Base-by-base conservation (phyloP, 2,329 filamentous ascomycete genomes). In the Gaeumannomyces sp. region DNA sequence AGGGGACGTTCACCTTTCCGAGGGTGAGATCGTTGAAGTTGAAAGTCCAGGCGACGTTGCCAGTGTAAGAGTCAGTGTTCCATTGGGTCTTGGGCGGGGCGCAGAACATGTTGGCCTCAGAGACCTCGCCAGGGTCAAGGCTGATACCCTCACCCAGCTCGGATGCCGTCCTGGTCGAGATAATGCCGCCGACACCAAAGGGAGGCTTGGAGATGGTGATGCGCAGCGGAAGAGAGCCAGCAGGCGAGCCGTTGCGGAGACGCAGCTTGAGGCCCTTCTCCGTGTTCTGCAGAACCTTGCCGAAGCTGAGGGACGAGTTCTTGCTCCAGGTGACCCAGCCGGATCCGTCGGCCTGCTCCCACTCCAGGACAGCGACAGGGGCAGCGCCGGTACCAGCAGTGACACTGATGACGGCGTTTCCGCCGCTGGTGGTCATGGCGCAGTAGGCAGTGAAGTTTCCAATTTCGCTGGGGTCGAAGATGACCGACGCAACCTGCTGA, bases 131-230 rank as follows among this genome's bases (percentile, higher is more conserved):
- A 0, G 83, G 78, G 0, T 73, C 72, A 1, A 87, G 73, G 1
- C 76, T 73, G 0, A 81, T 83, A 3, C 85, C 85, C 69, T 88
- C 85, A 0, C 81, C 83, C 1, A 87, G 78, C 61, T 86, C 85
- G 11, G 85, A 76, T 25, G 81, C 78, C 70, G 87, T 88, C 16
- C 76, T 77, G 0, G 84, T 81, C 27, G 79, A 77, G 56, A 87
- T 78, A 28, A 86, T 79, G 3, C 83, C 81, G n/a, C 74, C 69
- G 3, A 84, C 76, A 19, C 83, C 84, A 64, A 83, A 86, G 0
- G 85, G 85, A 4, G 84, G 83, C 70, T 88, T 88, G 0, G 85
- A 87, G 2, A 88, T 83, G 0, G 84, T 86, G 19, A 87, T 73
- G 0, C 80, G 83, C 1, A 87, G 76, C 1, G 79, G 76, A 27